Conservation (phyloP, 1,139 yeast genomes). For the Meyerozyma sp. region DNA sequence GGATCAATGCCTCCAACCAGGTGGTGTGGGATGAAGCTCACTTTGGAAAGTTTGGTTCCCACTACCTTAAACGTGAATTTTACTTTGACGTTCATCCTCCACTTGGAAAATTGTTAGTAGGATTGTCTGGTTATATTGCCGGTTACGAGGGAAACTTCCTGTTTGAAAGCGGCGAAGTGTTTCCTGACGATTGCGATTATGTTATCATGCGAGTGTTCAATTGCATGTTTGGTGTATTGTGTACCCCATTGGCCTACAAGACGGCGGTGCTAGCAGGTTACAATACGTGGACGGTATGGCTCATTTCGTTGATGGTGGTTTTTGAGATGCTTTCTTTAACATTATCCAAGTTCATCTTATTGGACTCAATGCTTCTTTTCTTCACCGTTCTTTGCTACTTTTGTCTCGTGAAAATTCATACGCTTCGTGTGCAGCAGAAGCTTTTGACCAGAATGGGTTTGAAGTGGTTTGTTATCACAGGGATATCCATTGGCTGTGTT, state of each 20-base stretch:
- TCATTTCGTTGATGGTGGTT: constrained; percentile 80
- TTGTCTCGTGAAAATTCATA: constrained; percentile 36
- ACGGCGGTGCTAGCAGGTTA: constrained; percentile 85
- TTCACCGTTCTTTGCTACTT: constrained; percentile 54
- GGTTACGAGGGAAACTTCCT: constrained; percentile 96
- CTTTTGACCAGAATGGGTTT: constrained; percentile 45
- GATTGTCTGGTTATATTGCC: constrained; percentile 88
- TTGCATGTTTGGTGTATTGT: constrained; percentile 81
- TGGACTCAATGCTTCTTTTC: constrained; percentile 93
- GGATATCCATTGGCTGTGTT: constrained; percentile 85
- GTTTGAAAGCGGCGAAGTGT: constrained; percentile 80
- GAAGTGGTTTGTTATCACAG: constrained; percentile 61
- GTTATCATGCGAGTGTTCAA: constrained; percentile 93
- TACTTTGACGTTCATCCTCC: constrained; percentile 99
- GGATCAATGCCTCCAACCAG: constrained; percentile 43
- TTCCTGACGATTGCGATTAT: constrained; percentile 83
- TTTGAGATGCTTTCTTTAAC: constrained; percentile 86
- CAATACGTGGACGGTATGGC: constrained; percentile 79
- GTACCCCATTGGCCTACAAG: constrained; percentile 91
- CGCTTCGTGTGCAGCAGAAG: constrained; percentile 24
- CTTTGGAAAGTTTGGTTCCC: constrained; percentile 93
- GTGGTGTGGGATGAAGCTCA: constrained; percentile 69
- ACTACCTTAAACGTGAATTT: constrained; percentile 86
- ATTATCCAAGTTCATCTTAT: constrained; percentile 82
- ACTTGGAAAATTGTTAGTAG: constrained; percentile 94